A percentile compares a stretch with the other conserved stretches of the same genome.
Evolutionary conservation across 768 basidiomycete genomes (phyloP).

Genomic region (Hypholoma sublateritium): DNA sequence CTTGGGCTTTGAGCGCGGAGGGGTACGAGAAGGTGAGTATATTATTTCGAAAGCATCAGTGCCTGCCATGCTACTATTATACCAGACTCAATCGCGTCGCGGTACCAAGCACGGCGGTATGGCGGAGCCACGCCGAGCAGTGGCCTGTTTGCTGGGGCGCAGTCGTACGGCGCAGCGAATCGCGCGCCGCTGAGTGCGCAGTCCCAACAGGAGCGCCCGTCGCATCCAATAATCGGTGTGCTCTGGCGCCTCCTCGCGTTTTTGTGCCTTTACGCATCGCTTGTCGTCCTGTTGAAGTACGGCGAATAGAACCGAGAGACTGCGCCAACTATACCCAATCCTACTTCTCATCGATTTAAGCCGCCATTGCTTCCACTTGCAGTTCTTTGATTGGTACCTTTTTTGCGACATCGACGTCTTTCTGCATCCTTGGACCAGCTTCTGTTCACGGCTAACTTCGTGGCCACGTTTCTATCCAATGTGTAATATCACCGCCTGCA

Average conservation of each 20-base stretch:
- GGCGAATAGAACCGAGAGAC: neutral
- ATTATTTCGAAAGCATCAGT: neutral
- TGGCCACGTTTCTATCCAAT: too few relatives aligned
- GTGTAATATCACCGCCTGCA: too few relatives aligned
- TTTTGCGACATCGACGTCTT: too few relatives aligned
- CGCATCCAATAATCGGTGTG: neutral
- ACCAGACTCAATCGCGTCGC: slow-evolving; percentile 13
- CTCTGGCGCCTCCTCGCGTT: slow-evolving; percentile 16
- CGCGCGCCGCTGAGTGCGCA: neutral
- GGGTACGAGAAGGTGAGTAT: slow-evolving; percentile 12
- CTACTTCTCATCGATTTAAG: too few relatives aligned
- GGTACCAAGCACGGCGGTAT: slow-evolving; percentile 15
- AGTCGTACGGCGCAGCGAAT: slow-evolving; percentile 13
- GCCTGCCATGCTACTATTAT: neutral
- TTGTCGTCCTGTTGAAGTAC: slow-evolving; percentile 19
- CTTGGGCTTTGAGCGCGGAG: slow-evolving; percentile 15
- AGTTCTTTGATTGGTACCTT: too few relatives aligned
- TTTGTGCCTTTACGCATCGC: slow-evolving; percentile 14
- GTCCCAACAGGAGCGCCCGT: too few relatives aligned
- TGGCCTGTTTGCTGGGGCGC: slow-evolving; percentile 8
- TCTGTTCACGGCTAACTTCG: too few relatives aligned
- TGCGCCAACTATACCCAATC: too few relatives aligned
- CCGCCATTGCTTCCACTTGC: too few relatives aligned
- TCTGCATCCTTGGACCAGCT: too few relatives aligned
- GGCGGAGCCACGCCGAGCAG: slow-evolving; percentile 4